Conservation (phyloP, 2,329 filamentous ascomycete genomes). For the Mycosphaerella arachidis region DNA sequence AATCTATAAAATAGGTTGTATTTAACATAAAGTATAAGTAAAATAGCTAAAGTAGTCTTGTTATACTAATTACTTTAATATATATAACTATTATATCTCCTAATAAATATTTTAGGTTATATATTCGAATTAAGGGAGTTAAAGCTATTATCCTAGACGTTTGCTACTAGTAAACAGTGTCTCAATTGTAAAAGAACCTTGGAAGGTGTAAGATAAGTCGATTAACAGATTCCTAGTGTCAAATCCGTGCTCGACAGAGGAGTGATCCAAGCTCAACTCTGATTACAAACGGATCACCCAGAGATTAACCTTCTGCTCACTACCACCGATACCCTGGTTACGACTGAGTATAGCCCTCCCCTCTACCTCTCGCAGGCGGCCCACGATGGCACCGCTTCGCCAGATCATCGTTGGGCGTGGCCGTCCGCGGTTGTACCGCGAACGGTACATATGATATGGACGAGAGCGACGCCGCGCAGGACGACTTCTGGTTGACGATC, state of each 20-base stretch:
- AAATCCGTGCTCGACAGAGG: not conserved
- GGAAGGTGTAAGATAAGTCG: too few relatives aligned
- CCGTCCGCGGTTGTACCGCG: not conserved
- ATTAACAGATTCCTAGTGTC: too few relatives aligned
- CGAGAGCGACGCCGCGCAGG: not conserved
- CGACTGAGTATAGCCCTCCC: not conserved
- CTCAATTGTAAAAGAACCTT: too few relatives aligned
- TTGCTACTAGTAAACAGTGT: too few relatives aligned
- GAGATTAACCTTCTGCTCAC: constrained; percentile 11
- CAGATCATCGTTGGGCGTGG: not conserved
- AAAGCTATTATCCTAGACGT: too few relatives aligned
- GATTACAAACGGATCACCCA: not conserved
- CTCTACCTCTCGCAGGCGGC: not conserved
- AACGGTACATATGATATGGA: not conserved
- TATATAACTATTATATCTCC: too few relatives aligned
- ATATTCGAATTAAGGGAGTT: too few relatives aligned
- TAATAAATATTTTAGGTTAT: too few relatives aligned
- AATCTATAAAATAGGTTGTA: too few relatives aligned
- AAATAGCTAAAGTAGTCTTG: too few relatives aligned
- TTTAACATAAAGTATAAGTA: too few relatives aligned
- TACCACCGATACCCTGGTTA: not conserved
- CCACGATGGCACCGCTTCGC: not conserved
- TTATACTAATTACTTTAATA: too few relatives aligned
- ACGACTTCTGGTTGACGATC: constrained; percentile 5
- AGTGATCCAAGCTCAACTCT: constrained; percentile 1